Base-by-base conservation (phyloP, 1,139 yeast species). In the Hansenula lynferdii region DNA sequence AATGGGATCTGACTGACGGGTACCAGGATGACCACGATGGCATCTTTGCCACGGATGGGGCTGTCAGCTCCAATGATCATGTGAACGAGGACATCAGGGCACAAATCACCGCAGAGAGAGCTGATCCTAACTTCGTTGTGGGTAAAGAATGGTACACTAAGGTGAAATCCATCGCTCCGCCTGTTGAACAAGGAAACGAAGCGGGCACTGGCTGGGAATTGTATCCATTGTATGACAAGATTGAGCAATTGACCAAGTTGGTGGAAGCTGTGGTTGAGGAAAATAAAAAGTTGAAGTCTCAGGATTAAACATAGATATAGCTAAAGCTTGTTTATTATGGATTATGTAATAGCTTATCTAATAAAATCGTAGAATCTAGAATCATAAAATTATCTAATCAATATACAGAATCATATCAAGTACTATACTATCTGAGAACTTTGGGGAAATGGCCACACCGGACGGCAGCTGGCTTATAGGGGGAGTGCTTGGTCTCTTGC, bases 1-100 rank as follows among this genome's bases (percentile, higher is more conserved):
- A 83, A 54, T 86, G 95, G 95, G 86, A 83, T 49, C 66, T 86
- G 50, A 74, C 83, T 9, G 95, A 86, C 58, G 96, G 96, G 0
- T 86, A 70, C 53, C 74, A 71, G 36, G 68, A 62, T 28, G 70
- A 68, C 9, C 72, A 57, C 22, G 57, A 53, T 14, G 63, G 62
- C 6, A 38, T 58, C 4, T 54, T 58, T 28, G 47, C 54, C 12
- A 42, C 50, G n/a, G 57, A 53, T 29, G 54, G 51, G 3, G 36
- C 48, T 4, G 34, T 23, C 1, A 15, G 28, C 6, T 38, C 47
- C 7, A 31, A 14, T 6, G 39, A 44, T n/a, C 42, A 43, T n/a
- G 47, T 45, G 3, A 44, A 45, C 19, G 58, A 60, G 20, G 73
- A 77, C 8, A 45, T 77, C 26, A 60, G 69, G 41, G 59, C 64